phyloP scores from a whole-genome alignment of 495 filamentous ascomycete species.

The Daldinia vernicosa region DNA sequence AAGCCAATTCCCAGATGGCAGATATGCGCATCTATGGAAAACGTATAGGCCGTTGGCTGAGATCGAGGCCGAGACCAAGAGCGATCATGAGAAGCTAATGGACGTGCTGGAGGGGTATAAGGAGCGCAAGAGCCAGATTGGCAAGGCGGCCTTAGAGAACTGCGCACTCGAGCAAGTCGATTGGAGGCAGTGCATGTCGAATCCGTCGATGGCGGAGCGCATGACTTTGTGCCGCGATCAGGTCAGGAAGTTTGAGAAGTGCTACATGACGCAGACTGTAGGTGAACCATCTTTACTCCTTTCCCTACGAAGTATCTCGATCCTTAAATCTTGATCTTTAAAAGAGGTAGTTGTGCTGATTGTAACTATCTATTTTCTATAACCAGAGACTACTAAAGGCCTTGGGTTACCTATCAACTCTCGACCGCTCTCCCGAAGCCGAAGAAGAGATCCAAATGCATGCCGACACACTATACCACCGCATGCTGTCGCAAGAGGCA shows the following conservation, averaged over 20 bases:
- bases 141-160: conserved; percentile 88
- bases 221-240: conserved; percentile 79
- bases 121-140: conserved; percentile 78
- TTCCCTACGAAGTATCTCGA: too few relatives aligned
- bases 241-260: conserved; percentile 75
- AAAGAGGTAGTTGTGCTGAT: background rate
- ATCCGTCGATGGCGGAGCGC: conserved; percentile 65
- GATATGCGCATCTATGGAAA: conserved; percentile 94
- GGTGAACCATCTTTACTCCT: conserved; percentile 41
- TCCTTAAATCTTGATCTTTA: background rate
- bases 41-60: conserved; percentile 75
- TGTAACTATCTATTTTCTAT: background rate
- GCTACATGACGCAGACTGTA: conserved; percentile 83
- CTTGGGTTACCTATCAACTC: conserved; percentile 81
- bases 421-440: conserved; percentile 68
- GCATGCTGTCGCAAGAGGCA: conserved; percentile 80
- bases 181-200: conserved; percentile 77
- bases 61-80: conserved; percentile 69
- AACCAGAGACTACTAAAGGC: conserved; percentile 83
- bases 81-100: conserved; percentile 74
- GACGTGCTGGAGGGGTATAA: conserved; percentile 86
- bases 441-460: conserved; percentile 97
- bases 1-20: conserved; percentile 73
- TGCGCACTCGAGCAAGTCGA: conserved; percentile 85
- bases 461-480: conserved; percentile 86